Base-by-base conservation (phyloP, 257 asterid genomes). In the Penstemon eatonii region DNA sequence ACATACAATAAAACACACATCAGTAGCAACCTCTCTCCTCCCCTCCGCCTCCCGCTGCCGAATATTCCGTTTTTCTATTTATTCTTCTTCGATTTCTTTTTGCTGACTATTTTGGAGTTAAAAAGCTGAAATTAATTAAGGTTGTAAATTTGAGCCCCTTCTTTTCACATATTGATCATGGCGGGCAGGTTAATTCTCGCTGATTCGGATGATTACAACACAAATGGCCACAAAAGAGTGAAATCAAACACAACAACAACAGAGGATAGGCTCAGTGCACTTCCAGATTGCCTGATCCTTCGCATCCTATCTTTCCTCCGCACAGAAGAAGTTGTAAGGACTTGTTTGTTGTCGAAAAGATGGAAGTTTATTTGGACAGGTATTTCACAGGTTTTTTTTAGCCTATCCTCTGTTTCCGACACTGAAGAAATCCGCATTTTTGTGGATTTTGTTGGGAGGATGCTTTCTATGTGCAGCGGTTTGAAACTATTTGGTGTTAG, bases 361-460 rank as follows among this genome's bases (percentile, higher is more conserved):
- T 64, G 66, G 66, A 25, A 18, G n/a, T 72, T 42, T 56, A 36
- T 64, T 3, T 73, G 77, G 72, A 52, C 73, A 4, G 41, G 54
- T 5, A 18, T 46, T 55, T 56, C 73, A 3, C 19, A 4, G 19
- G 61, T 73, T 44, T 15, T 8, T 41, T 52, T 70, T 36, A 2
- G 0, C 0, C 33, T 25, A 25, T 25, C 33, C 33, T 2, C 33
- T 25, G 33, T 25, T 1, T 25, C 33, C 33, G 62, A 41, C 6
- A 15, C 3, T 10, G 53, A 15, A 1, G 10, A 52, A 45, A 15
- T 11, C 6, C 49, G 43, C 3, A 39, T 38, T 6, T 66, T 71
- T 40, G 63, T 71, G 36, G 49, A 15, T 6, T 3, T 45, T 25
- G 56, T 71, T 15, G 11, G 66, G 42, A 61, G 58, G 60, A 33